Conservation (phyloP, 176 grass and related monocot genomes). For the Pontederia crassipes region DNA sequence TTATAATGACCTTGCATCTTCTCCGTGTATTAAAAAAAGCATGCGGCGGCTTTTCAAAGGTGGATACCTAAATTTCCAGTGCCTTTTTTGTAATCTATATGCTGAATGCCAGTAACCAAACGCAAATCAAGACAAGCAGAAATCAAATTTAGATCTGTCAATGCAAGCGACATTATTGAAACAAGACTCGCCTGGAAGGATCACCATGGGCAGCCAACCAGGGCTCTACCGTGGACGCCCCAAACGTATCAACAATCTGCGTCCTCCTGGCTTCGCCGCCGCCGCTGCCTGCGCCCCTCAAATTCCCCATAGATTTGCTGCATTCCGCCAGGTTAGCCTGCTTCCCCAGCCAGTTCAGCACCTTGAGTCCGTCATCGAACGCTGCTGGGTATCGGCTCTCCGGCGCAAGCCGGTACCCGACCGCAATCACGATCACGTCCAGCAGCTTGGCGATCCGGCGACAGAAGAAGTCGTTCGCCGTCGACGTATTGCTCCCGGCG, state of each 20-base stretch:
- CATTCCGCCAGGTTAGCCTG: constrained; percentile 71
- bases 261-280: not conserved
- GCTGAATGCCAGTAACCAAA: too few relatives aligned
- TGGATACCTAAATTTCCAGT: too few relatives aligned
- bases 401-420: constrained; percentile 65
- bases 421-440: constrained; percentile 71
- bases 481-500: constrained; percentile 40
- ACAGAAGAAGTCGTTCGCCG: constrained; percentile 76
- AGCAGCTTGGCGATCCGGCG: constrained; percentile 46
- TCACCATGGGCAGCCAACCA: constrained; percentile 80
- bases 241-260: constrained; percentile 41
- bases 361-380: constrained; percentile 67
- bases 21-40: too few relatives aligned
- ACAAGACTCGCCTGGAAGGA: constrained; percentile 51
- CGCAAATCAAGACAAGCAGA: too few relatives aligned
- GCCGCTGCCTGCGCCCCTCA: not conserved
- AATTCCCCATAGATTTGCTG: constrained; percentile 31
- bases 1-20: too few relatives aligned
- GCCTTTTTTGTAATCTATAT: too few relatives aligned
- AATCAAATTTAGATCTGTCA: too few relatives aligned
- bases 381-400: constrained; percentile 63
- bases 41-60: too few relatives aligned
- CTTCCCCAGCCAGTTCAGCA: constrained; percentile 68
- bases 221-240: constrained; percentile 56
- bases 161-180: too few relatives aligned